Conservation (phyloP, 768 basidiomycete genomes). For the Termitomyces sp. region DNA sequence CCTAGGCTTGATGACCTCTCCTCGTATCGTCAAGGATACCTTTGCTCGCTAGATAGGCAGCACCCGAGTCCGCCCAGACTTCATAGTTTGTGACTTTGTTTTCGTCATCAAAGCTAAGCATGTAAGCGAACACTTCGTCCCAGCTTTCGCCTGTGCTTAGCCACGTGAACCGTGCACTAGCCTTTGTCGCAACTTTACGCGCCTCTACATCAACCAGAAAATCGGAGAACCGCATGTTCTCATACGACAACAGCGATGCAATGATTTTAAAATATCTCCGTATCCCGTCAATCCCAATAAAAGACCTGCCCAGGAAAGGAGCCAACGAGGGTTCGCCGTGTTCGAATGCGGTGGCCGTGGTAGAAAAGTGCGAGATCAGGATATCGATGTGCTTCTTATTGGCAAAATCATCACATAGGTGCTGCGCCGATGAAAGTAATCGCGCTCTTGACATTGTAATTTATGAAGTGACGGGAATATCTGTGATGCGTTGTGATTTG, state of each 20-base stretch:
- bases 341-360: conserved; percentile 43
- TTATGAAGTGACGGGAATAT: not conserved
- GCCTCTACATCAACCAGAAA: conserved; percentile 50
- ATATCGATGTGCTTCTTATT: conserved; percentile 34
- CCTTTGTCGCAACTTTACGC: conserved; percentile 51
- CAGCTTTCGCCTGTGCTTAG: conserved; percentile 46
- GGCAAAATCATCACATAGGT: conserved; percentile 53
- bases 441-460: not conserved
- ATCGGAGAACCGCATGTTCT: conserved; percentile 50
- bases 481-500: not conserved
- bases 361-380: conserved; percentile 50
- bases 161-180: conserved; percentile 56
- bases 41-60: conserved; percentile 54
- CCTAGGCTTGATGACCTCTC: not conserved
- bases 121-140: conserved; percentile 59
- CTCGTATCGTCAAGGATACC: conserved; percentile 36
- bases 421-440: conserved; percentile 40
- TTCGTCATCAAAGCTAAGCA: conserved; percentile 56
- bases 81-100: conserved; percentile 56
- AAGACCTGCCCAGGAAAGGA: conserved; percentile 56
- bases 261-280: conserved; percentile 49
- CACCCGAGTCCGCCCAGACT: conserved; percentile 68
- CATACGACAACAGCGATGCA: conserved; percentile 40
- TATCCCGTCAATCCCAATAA: conserved; percentile 40
- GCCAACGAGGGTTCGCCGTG: conserved; percentile 51